Base-by-base conservation (phyloP, 768 basidiomycete genomes). In the Russula compacta region DNA sequence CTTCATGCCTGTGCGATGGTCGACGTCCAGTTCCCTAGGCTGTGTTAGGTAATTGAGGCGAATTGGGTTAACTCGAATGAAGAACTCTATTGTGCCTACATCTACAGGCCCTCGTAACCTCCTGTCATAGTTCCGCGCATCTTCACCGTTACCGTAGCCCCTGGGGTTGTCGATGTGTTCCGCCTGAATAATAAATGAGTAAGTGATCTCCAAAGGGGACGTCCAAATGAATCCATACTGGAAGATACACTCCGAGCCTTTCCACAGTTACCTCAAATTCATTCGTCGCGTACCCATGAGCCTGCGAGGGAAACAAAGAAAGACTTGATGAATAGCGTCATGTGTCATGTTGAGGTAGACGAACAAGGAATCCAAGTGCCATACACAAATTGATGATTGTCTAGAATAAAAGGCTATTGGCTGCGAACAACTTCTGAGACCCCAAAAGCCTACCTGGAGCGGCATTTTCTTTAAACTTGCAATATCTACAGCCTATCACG, bases 81-180 rank as follows among this genome's bases (percentile, higher is more conserved):
- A n/a, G 55, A 46, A 2, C 24, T 33, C 36, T 49, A n/a, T 43
- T n/a, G 42, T 60, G 58, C 66, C 53, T 68, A 86, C 86, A 68
- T 94, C 84, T 6, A 98, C 86, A 3, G 93, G 93, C 3, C 84
- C 84, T 12, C 95, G 83, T 8, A 98, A 79, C 19, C 80, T 77
- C 0, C 85, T 82, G 67, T 95, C 81, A 67, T 87, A 92, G 67
- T 79, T 78, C 44, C 91, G 78, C 0, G 94, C 82, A 71, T 98
- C 92, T 71, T 90, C 85, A 32, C 86, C 87, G 17, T 84, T 84
- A 0, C 87, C 90, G 67, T 93, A 95, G 12, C 91, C 92, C 71
- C 89, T 91, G 2, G 92, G 92, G 68, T 95, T 95, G 70, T 95
- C 92, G 68, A 94, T 93, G 70, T 95, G 92, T 71, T 93, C 89